phyloP scores from a whole-genome alignment of 2,329 filamentous ascomycete genomes.

The Cladosporium sp. region DNA sequence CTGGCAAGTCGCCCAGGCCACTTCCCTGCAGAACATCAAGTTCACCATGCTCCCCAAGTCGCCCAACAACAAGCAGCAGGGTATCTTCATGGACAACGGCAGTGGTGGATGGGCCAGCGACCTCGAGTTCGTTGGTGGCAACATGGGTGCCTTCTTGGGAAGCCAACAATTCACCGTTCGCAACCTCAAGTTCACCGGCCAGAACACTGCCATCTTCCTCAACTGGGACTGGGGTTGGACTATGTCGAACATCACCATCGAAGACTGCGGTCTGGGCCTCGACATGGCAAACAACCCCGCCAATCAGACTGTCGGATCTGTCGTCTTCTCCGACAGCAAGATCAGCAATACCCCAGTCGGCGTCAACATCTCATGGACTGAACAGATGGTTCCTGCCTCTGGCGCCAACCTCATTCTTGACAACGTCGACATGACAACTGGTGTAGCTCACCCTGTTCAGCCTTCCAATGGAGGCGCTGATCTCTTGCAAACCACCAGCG shows the following conservation, averaged over 20 bases:
- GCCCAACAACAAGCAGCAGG: constrained; percentile 49
- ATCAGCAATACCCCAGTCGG: constrained; percentile 75
- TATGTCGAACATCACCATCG: constrained; percentile 48
- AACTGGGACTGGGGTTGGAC: constrained; percentile 58
- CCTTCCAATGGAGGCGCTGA: constrained; percentile 53
- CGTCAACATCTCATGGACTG: constrained; percentile 64
- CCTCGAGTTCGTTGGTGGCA: constrained; percentile 61
- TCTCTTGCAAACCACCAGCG: constrained; percentile 68
- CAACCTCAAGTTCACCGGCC: constrained; percentile 53
- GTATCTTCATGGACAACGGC: constrained; percentile 39
- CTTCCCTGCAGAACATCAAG: constrained; percentile 61
- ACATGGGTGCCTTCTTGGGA: constrained; percentile 60
- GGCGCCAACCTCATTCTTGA: constrained; percentile 83
- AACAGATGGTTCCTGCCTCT: constrained; percentile 55
- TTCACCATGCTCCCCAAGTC: constrained; percentile 55
- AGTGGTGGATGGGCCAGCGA: constrained; percentile 55
- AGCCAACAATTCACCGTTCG: constrained; percentile 63
- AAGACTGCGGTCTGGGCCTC: constrained; percentile 48
- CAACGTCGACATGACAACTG: constrained; percentile 78
- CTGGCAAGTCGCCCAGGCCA: constrained; percentile 58
- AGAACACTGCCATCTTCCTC: constrained; percentile 53
- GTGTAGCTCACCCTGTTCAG: constrained; percentile 65
- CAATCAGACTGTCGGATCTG: constrained; percentile 77
- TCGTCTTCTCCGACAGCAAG: constrained; percentile 78
- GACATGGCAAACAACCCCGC: constrained; percentile 49